Evolutionary conservation across 2,329 filamentous ascomycete species (phyloP).

Genomic region (Botryosphaeria dothidea): DNA sequence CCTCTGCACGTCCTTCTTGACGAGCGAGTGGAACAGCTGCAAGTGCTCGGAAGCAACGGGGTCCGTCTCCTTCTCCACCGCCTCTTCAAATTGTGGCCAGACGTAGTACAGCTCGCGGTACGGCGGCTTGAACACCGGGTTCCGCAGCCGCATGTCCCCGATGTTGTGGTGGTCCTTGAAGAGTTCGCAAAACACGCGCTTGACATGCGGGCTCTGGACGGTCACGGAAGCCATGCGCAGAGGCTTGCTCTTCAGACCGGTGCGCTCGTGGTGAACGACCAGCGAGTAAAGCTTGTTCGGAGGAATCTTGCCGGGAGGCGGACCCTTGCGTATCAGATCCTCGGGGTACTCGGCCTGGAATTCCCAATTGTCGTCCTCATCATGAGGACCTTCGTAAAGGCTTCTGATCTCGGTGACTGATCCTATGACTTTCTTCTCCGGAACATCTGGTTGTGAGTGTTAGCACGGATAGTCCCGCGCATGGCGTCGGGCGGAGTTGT

Average conservation of each 20-base stretch:
- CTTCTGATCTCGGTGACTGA: not conserved
- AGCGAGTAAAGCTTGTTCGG: not conserved
- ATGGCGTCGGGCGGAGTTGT: not conserved
- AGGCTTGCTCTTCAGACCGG: not conserved
- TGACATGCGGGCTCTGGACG: constrained; percentile 8
- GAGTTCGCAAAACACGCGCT: not conserved
- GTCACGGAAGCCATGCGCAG: not conserved
- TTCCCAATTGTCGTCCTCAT: not conserved
- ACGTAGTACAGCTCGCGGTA: not conserved
- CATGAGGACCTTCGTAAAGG: not conserved
- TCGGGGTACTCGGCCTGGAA: not conserved
- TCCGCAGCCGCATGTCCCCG: not conserved
- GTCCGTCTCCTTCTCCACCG: not conserved
- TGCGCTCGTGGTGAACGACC: not conserved
- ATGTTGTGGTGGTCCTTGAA: not conserved
- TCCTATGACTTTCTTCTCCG: not conserved
- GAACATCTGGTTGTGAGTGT: not conserved
- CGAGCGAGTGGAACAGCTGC: not conserved
- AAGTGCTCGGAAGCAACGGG: not conserved
- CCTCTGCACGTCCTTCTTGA: not conserved
- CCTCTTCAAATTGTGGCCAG: not conserved
- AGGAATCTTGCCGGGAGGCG: not conserved
- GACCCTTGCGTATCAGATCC: not conserved
- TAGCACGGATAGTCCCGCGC: no score
- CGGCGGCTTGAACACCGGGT: not conserved